These are phyloP conservation scores for Lasiodiplodia citricola DNA, from an alignment of 2,329 filamentous ascomycete genomes.

Conservation along the genomic window DNA sequence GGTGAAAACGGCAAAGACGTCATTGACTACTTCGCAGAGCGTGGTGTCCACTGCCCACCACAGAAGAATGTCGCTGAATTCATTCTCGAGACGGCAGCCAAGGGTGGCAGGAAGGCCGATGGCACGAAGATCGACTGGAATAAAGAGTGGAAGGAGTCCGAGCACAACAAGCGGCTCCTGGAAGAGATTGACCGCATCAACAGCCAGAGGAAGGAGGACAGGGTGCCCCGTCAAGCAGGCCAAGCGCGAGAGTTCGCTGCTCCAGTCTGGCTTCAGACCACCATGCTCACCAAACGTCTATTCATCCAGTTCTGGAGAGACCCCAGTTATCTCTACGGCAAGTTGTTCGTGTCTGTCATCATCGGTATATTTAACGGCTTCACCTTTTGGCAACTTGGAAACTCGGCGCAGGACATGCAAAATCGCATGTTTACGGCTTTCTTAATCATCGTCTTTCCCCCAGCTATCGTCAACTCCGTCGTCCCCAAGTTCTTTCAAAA, in stretches of 20 bases:
- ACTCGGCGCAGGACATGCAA: constrained; percentile 71
- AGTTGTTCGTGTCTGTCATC: constrained; percentile 73
- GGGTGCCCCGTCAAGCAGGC: constrained; percentile 1
- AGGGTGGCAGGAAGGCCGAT: constrained; percentile 64
- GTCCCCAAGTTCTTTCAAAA: constrained; percentile 80
- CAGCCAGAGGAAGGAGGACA: constrained; percentile 51
- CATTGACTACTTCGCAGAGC: constrained; percentile 64
- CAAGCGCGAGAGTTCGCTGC: constrained; percentile 67
- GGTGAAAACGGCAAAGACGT: constrained; percentile 64
- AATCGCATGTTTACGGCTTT: constrained; percentile 78
- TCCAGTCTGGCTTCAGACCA: constrained; percentile 65
- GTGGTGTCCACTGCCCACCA: constrained; percentile 67
- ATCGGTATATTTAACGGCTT: constrained; percentile 80
- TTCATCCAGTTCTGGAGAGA: constrained; percentile 79
- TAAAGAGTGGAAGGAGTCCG: constrained; percentile 61
- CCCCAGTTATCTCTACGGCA: constrained; percentile 77
- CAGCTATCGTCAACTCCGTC: constrained; percentile 73
- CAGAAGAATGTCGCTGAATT: constrained; percentile 82
- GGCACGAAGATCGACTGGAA: constrained; percentile 55
- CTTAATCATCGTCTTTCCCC: constrained; percentile 63
- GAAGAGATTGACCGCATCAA: constrained; percentile 71
- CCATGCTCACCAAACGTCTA: constrained; percentile 70
- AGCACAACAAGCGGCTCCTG: constrained; percentile 44
- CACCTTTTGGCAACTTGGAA: constrained; percentile 74
- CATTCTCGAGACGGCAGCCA: constrained; percentile 78